Conservation (phyloP, 78 protist species). For the Andalucia godoyi region DNA sequence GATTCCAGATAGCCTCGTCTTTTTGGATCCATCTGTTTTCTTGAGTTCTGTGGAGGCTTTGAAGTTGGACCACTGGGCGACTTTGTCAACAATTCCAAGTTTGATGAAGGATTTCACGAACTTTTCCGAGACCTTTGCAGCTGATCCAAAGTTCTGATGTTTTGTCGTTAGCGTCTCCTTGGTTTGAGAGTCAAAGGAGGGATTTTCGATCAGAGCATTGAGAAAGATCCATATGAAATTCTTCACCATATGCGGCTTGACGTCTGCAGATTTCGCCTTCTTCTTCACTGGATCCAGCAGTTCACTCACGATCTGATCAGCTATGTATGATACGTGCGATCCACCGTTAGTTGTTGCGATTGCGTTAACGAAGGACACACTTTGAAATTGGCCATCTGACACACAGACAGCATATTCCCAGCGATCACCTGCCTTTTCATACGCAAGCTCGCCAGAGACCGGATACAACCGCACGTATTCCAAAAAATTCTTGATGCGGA, state of each 20-base stretch:
- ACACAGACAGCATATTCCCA: conserved; percentile 28
- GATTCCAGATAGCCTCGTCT: conserved; percentile 31
- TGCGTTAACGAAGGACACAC: conserved; percentile 88
- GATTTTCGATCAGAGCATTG: conserved; percentile 89
- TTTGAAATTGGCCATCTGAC: conserved; percentile 44
- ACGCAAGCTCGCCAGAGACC: background rate
- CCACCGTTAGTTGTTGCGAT: conserved; percentile 96
- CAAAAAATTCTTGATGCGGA: conserved; percentile 5
- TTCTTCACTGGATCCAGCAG: conserved; percentile 26
- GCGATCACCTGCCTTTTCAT: conserved; percentile 12
- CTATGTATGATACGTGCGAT: conserved; percentile 76
- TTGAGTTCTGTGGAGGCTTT: conserved; percentile 43
- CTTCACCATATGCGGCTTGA: conserved; percentile 65
- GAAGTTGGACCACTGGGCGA: conserved; percentile 42
- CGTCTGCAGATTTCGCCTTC: conserved; percentile 26
- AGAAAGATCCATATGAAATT: conserved; percentile 74
- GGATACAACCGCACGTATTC: conserved; percentile 62
- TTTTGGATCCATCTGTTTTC: background rate
- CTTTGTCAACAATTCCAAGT: conserved; percentile 47
- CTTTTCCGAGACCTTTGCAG: conserved; percentile 45
- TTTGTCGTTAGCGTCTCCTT: conserved; percentile 78
- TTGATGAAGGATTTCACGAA: conserved; percentile 50
- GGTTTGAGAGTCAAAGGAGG: conserved; percentile 94
- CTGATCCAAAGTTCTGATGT: conserved; percentile 67
- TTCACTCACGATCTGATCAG: conserved; percentile 38